A percentile compares a stretch with the other conserved stretches of the same genome.
Conservation (phyloP, 108 stramenopile genomes). For the Skeletonema costatum region DNA sequence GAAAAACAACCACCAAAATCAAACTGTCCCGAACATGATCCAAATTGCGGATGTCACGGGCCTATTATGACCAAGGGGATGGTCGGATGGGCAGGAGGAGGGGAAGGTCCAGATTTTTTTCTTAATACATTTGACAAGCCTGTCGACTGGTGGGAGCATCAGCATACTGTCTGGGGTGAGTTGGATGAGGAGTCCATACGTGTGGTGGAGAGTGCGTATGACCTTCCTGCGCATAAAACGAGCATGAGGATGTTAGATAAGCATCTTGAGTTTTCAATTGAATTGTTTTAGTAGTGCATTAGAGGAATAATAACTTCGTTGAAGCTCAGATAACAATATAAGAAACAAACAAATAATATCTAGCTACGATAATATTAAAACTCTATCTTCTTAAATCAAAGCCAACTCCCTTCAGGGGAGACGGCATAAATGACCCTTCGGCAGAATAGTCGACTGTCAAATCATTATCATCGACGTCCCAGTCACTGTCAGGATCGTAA, state of each 20-base stretch:
- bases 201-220: constrained; percentile 55
- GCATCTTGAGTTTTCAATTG: constrained; percentile 12
- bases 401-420: background rate
- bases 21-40: constrained; percentile 70
- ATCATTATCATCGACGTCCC: background rate
- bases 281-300: constrained; percentile 5
- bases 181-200: constrained; percentile 55
- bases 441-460: background rate
- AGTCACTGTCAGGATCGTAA: background rate
- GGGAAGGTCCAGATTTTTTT: constrained; percentile 78
- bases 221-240: constrained; percentile 43
- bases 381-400: background rate
- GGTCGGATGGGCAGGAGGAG: constrained; percentile 82
- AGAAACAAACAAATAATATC: background rate
- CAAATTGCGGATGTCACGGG: constrained; percentile 74
- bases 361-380: background rate
- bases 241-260: constrained; percentile 36
- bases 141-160: constrained; percentile 76
- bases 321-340: too few relatives aligned
- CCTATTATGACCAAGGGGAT: constrained; percentile 72
- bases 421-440: background rate
- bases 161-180: constrained; percentile 75
- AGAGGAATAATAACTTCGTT: too few relatives aligned
- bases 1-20: constrained; percentile 23
- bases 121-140: constrained; percentile 59